Evolutionary conservation across 805 yeast species (phyloP).

Genomic region (Myxozyma geophila): DNA sequence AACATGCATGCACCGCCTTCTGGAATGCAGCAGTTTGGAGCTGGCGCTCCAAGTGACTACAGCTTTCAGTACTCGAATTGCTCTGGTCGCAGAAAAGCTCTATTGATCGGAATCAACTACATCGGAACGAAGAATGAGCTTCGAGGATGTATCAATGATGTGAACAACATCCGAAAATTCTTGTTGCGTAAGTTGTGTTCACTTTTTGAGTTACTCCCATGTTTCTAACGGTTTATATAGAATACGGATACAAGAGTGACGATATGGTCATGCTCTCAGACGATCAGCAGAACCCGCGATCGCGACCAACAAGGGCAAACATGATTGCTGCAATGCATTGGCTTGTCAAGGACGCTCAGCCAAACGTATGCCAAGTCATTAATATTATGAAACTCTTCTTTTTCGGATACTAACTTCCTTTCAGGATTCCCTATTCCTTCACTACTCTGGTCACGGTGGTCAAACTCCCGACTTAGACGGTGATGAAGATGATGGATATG

Average conservation of each 20-base stretch:
- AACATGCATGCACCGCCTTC: slow-evolving; percentile 38
- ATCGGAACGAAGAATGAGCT: slow-evolving; percentile 64
- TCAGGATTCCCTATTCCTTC: slow-evolving; percentile 72
- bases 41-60: slow-evolving; percentile 42
- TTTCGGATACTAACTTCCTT: neutral
- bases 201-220: neutral
- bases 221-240: slow-evolving; percentile 48
- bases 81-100: slow-evolving; percentile 73
- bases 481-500: slow-evolving; percentile 75
- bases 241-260: slow-evolving; percentile 32
- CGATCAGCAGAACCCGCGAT: slow-evolving; percentile 48
- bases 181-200: slow-evolving; percentile 24
- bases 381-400: too few species aligned
- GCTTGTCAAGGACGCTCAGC: slow-evolving; percentile 72
- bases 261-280: slow-evolving; percentile 48
- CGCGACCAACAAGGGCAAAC: slow-evolving; percentile 67
- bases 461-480: slow-evolving; percentile 69
- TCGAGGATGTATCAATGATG: slow-evolving; percentile 84
- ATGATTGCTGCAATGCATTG: slow-evolving; percentile 80
- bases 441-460: slow-evolving; percentile 88
- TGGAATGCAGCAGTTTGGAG: slow-evolving; percentile 44
- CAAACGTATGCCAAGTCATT: slow-evolving; percentile 50
- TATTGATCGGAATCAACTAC: slow-evolving; percentile 79
- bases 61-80: slow-evolving; percentile 69
- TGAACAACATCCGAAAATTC: slow-evolving; percentile 50